Evolutionary conservation across 495 filamentous ascomycete genomes (phyloP).

Genomic region (Aspergillus mulundensis): DNA sequence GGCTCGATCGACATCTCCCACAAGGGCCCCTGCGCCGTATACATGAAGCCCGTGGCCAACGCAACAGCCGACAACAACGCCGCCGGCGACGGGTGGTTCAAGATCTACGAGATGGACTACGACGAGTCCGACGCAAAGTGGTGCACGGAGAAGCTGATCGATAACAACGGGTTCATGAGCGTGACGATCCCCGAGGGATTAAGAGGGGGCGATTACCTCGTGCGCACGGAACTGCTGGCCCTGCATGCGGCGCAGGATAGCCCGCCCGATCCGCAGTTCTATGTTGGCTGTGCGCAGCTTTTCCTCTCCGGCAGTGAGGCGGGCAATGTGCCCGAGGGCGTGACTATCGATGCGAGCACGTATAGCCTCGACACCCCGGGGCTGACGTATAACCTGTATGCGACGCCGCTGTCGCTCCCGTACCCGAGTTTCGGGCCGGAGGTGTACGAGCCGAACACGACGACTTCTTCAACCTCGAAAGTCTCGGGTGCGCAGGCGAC

Average conservation of each 20-base stretch:
- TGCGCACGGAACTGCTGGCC: constrained; percentile 64
- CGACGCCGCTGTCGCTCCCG: constrained; percentile 31
- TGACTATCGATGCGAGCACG: constrained; percentile 60
- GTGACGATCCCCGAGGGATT: constrained; percentile 57
- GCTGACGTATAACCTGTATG: constrained; percentile 62
- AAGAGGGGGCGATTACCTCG: constrained; percentile 61
- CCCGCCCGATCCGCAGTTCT: constrained; percentile 58
- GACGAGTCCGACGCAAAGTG: constrained; percentile 46
- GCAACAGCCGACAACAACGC: constrained; percentile 38
- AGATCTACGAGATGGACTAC: constrained; percentile 68
- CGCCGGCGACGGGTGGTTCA: constrained; percentile 72
- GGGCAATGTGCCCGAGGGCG: constrained; percentile 40
- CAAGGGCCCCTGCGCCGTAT: constrained; percentile 68
- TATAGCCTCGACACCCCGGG: constrained; percentile 47
- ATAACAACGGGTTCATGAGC: constrained; percentile 58
- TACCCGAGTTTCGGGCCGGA: constrained; percentile 60
- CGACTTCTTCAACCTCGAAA: background rate
- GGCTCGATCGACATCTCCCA: constrained; percentile 58
- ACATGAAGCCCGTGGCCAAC: constrained; percentile 61
- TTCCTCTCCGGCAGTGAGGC: constrained; percentile 41
- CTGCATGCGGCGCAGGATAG: constrained; percentile 57
- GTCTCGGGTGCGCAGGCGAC: background rate
- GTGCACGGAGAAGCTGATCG: constrained; percentile 66
- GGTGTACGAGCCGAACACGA: constrained; percentile 29
- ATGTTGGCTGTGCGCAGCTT: constrained; percentile 67